These are phyloP conservation scores for Starmerella geochares DNA, from an alignment of 805 yeast species.

Conservation along the genomic window DNA sequence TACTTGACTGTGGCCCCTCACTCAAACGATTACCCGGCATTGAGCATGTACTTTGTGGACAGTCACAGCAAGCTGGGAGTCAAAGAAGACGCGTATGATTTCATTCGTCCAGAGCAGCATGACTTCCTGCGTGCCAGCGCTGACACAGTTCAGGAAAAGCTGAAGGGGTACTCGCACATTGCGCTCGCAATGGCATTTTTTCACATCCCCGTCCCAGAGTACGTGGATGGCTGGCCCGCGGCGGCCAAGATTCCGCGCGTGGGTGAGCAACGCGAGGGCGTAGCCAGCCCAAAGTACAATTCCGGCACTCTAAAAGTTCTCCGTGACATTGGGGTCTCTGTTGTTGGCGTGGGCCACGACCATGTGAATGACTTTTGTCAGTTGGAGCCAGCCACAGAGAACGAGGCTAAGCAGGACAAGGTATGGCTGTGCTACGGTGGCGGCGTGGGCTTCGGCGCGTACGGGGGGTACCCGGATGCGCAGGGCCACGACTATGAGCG, in stretches of 20 bases:
- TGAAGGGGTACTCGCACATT: slow-evolving; percentile 33
- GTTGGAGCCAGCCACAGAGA: slow-evolving; percentile 31
- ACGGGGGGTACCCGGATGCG: slow-evolving; percentile 58
- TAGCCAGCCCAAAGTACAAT: slow-evolving; percentile 67
- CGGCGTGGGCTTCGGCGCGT: slow-evolving; percentile 88
- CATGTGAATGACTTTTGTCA: slow-evolving; percentile 90
- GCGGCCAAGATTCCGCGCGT: slow-evolving; percentile 29
- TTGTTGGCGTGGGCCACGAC: slow-evolving; percentile 83
- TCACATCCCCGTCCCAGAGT: slow-evolving; percentile 91
- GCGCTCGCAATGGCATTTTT: slow-evolving; percentile 79
- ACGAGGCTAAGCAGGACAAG: slow-evolving; percentile 26
- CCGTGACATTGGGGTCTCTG: slow-evolving; percentile 57
- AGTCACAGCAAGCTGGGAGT: slow-evolving; percentile 61
- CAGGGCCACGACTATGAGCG: slow-evolving; percentile 62
- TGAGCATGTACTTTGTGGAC: slow-evolving; percentile 68
- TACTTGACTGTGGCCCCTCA: slow-evolving; percentile 37
- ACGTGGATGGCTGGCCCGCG: slow-evolving; percentile 34
- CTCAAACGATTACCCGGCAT: slow-evolving; percentile 33
- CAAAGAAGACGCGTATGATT: slow-evolving; percentile 61
- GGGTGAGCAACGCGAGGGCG: slow-evolving; percentile 63
- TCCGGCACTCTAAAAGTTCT: slow-evolving; percentile 54
- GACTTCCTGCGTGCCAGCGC: slow-evolving; percentile 41
- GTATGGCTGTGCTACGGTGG: slow-evolving; percentile 94
- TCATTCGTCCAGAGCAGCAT: slow-evolving; percentile 63
- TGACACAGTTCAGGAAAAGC: slow-evolving; percentile 28